Percentiles rank a stretch among this genome's conserved stretches.
Evolutionary conservation across 768 basidiomycete genomes (phyloP).

Genomic region (Boletus insuetus): DNA sequence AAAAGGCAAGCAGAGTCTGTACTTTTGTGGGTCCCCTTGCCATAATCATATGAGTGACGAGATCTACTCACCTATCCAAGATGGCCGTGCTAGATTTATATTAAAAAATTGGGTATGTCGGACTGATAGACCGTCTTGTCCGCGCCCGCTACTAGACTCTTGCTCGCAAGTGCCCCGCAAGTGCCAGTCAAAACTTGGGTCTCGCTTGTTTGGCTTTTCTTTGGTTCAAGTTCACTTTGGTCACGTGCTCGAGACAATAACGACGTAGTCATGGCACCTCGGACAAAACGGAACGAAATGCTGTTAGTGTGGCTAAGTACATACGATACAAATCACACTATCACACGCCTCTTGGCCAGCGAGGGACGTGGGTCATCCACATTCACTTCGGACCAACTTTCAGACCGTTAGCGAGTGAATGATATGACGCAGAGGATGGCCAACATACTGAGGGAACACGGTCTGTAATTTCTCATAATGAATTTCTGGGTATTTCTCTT

Average conservation of each 20-base stretch:
- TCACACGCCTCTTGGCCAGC: constrained; percentile 18
- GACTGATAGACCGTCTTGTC: constrained; percentile 21
- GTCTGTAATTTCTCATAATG: constrained; percentile 58
- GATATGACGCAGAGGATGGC: not conserved
- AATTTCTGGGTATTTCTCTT: constrained; percentile 60
- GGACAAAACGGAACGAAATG: too few relatives aligned
- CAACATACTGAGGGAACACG: constrained; percentile 60
- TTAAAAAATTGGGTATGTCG: constrained; percentile 2
- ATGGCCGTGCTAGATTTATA: constrained; percentile 13
- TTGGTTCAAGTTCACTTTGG: constrained; percentile 53
- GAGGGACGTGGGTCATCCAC: constrained; percentile 20
- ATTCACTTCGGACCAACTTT: constrained; percentile 28
- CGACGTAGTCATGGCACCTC: constrained; percentile 11
- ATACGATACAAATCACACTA: constrained; percentile 2
- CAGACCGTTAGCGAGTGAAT: not conserved
- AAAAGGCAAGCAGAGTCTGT: constrained; percentile 41
- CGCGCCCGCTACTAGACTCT: not conserved
- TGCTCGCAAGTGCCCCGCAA: constrained; percentile 6
- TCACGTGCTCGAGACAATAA: constrained; percentile 31
- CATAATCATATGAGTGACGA: constrained; percentile 30
- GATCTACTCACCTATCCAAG: constrained; percentile 13
- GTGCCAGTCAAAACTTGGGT: constrained; percentile 2
- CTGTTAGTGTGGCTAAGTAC: too few relatives aligned
- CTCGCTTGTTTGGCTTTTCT: constrained; percentile 38
- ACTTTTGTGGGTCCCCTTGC: constrained; percentile 54